These are phyloP conservation scores for Acorus gramineus DNA, from an alignment of 106 monocot species.

Conservation along the genomic window DNA sequence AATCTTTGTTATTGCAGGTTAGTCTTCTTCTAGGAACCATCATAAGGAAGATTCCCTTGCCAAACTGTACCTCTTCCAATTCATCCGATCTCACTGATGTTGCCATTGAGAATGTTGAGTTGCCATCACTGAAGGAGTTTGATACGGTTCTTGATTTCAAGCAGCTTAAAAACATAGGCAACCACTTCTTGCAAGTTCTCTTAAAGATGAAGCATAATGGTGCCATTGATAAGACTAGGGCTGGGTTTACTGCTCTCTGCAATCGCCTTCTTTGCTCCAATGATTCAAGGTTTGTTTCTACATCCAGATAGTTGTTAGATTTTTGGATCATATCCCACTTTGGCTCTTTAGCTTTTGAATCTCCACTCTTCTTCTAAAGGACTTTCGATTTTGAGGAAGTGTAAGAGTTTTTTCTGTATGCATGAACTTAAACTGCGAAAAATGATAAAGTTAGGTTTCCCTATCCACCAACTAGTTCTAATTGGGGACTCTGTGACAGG, in stretches of 20 bases:
- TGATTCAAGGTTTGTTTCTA: constrained; percentile 59
- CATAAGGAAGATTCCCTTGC: constrained; percentile 82
- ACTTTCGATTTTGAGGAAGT: too few species aligned
- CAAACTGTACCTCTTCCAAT: constrained; percentile 32
- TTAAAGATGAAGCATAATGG: constrained; percentile 99
- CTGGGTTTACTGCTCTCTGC: constrained; percentile 95
- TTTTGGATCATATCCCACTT: background rate
- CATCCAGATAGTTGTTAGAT: background rate
- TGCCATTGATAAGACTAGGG: constrained; percentile 99
- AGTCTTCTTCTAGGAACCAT: constrained; percentile 95
- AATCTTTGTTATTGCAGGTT: constrained; percentile 40
- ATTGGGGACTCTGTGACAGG: too few species aligned
- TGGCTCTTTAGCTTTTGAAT: background rate
- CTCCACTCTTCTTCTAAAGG: too few species aligned
- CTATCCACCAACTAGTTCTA: too few species aligned
- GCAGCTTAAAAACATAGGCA: constrained; percentile 76
- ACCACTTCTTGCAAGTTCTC: constrained; percentile 97
- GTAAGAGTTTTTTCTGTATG: too few species aligned
- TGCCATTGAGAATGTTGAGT: constrained; percentile 7
- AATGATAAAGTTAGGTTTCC: too few species aligned
- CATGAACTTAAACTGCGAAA: too few species aligned
- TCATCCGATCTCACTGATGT: constrained; percentile 7
- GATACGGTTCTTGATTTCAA: constrained; percentile 54
- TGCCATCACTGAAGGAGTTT: background rate
- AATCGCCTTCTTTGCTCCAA: constrained; percentile 98